Evolutionary conservation across 176 grass and related monocot genomes (phyloP).

Genomic region (Stipa capillata): DNA sequence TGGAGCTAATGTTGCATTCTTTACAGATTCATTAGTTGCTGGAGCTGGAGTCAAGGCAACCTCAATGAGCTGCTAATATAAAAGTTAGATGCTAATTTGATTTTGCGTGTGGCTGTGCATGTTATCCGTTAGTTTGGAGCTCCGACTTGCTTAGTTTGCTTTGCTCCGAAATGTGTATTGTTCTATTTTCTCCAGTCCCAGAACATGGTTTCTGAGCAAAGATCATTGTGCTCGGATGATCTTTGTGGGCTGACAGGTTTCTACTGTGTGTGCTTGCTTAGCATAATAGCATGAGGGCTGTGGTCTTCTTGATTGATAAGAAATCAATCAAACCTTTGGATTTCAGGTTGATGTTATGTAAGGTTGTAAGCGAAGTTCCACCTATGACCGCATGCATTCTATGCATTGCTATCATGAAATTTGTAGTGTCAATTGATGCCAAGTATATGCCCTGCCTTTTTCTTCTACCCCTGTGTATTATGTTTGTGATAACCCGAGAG

Average conservation of each 20-base stretch:
- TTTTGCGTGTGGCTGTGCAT: background rate
- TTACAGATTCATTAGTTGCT: constrained; percentile 21
- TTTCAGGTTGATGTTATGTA: background rate
- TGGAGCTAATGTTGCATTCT: background rate
- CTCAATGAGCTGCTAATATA: background rate
- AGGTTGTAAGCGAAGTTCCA: background rate
- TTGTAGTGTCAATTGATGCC: no score
- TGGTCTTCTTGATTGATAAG: background rate
- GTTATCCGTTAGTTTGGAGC: background rate
- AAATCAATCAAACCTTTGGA: background rate
- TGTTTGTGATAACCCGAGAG: no score
- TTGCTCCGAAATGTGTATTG: no score
- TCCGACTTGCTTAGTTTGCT: background rate
- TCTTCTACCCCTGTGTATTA: no score
- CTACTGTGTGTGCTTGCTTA: constrained; percentile 30
- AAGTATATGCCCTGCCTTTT: background rate
- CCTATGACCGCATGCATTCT: background rate
- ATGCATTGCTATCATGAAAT: background rate
- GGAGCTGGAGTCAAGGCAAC: constrained; percentile 3
- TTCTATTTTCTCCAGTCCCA: no score
- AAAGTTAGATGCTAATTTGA: background rate
- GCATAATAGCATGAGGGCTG: background rate
- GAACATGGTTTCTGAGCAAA: background rate
- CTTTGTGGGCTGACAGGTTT: background rate
- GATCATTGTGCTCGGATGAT: constrained; percentile 23